Evolutionary conservation across 2,329 filamentous ascomycete genomes (phyloP), one percentile per base, ranked within the genome.

Genomic region (Teratosphaeria epicoccoides): DNA sequence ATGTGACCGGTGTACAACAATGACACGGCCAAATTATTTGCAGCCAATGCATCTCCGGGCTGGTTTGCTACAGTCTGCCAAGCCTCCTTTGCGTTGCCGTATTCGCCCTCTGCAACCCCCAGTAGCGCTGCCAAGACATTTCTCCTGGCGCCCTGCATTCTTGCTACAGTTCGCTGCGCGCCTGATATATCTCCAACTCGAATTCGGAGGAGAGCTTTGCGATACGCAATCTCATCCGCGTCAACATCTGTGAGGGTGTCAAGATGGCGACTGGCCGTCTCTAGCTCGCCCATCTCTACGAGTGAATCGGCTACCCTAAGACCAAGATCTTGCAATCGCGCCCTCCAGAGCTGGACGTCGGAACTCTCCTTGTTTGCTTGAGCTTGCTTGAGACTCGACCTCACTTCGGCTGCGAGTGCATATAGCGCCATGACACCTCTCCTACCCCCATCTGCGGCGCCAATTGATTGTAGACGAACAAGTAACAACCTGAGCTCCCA

Each of bases 401-500:
- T 52, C 1, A 61, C 62, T 55, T 68, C 67, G 6, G 53, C 56
- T 2, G 63, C 89, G 2, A 97, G 77, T 56, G 95, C 89, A 65
- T 95, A 95, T 66, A 95, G 88, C 44, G 86, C 87, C 76, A 93
- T 91, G 52, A 98, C 84, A 3, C 87, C 86, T 46, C 44, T 12
- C 55, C 90, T 79, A 4, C 91, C 78, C 47, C 84, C 81, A 68
- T 98, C 93, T 3, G 84, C 84, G 57, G 93, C 94, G 1, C 88
- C 88, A 45, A 95, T 79, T 0, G 87, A 88, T 59, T 95, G 88
- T 20, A 97, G 76, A 1, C 90, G 80, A 7, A 96, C 85, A 6
- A 85, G 83, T 14, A 97, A 76, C 2, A 96, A 78, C 6, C 93
- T 81, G 49, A 98, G 76, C 43, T 85, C 79, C 90, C 93, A 98